Base-by-base conservation (phyloP, 2,329 filamentous ascomycete species). In the Keithomyces neogunnii region DNA sequence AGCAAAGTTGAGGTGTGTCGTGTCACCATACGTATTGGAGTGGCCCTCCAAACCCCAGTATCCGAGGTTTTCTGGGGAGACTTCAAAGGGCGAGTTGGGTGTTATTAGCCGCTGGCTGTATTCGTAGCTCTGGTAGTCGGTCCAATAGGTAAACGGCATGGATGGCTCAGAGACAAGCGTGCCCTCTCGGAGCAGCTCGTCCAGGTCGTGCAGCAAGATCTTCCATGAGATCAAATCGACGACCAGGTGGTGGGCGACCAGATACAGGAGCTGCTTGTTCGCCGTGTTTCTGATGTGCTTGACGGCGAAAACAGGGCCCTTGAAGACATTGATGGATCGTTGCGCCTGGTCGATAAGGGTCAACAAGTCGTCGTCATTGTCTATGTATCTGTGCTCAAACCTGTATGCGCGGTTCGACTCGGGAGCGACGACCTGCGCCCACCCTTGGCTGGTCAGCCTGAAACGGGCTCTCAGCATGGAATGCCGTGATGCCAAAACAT, bases 381-480 rank as follows among this genome's bases (percentile, higher is more conserved):
- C 63, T 19, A 73, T 66, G 3, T 63, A 58, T 50, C 73, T 70
- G 51, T 75, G 70, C 28, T 63, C 62, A 44, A 78, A 71, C 1
- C 65, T 63, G 56, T 76, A 79, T 0, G 75, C 72, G 7, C 63
- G 67, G 3, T 67, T 51, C 3, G 70, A 63, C 3, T 71, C 64
- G 0, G 72, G 65, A 0, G 69, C 56, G 19, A 75, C 68, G 11
- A 67, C 64, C 56, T 79, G 76, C 48, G 68, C 70, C 75, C 76
- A 79, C 3, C 70, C 69, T 3, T 66, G 62, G 10, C 58, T 57
- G 4, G 62, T 65, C 0, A 64, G 60, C 31, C 62, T 60, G 51
- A 78, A 80, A 0, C 75, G 69, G 1, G 72, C 71, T 39, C 76
- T 63, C 4, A 80, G 68, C 75, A 79, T 79, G 13, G 73, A 64